Evolutionary conservation across 2,329 filamentous ascomycete genomes (phyloP), one percentile per base, ranked within the genome.

Genomic region (Coleophoma eucalyptorum): DNA sequence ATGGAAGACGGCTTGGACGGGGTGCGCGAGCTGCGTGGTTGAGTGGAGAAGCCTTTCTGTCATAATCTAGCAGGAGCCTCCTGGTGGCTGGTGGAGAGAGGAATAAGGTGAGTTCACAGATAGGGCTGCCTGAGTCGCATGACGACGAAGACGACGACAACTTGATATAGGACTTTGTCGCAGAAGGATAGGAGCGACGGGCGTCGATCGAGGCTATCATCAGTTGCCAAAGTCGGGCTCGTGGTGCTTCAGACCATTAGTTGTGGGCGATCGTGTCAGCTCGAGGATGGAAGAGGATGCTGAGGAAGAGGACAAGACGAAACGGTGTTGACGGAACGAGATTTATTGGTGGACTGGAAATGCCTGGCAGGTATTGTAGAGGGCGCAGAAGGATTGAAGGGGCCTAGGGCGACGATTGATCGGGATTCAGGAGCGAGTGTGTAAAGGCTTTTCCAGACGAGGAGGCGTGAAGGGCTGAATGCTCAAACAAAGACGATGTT

Each of bases 61-160:
- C 65, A 67, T 67, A 65, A 66, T 67, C 64, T 65, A 65, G 61
- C 52, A 63, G 57, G 59, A 65, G 65, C 63, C 65, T 63, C 56
- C 44, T 50, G 59, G 46, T 64, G 64, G 63, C 62, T 66, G 57
- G 58, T 60, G 47, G 54, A 58, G 50, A 59, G 55, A 58, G 57
- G 58, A 56, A 58, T 55, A 61, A 61, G 59, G 56, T 65, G 53
- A 57, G 58, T 67, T 66, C 63, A 67, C 63, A 60, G 59, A 59
- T 62, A 55, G 57, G 57, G 62, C 50, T 55, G 56, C 60, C 64
- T 62, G 65, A 66, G 62, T 66, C 65, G 65, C 65, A 67, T 67
- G 65, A 65, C 65, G 65, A 67, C 65, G 65, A 67, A 66, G 64
- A 63, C 57, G 58, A 59, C 58, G 53, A 58, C 61, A 60, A 65